Percentiles rank a stretch among this genome's conserved stretches.
phyloP scores from a whole-genome alignment of 139 green algal species.

The Yamagishiella unicocca region DNA sequence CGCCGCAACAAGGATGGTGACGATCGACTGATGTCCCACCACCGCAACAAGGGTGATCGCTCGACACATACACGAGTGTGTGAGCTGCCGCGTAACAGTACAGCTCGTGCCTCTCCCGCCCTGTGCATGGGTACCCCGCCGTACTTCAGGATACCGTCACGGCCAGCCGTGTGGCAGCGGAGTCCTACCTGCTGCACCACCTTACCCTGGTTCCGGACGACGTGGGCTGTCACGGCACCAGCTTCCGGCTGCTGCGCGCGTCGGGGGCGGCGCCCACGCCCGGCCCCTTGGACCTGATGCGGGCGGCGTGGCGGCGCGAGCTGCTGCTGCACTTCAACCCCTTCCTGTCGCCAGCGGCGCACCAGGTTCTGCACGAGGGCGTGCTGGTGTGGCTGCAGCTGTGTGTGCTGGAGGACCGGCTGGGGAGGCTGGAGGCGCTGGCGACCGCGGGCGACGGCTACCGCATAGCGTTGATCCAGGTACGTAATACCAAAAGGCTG shows the following conservation, averaged over 20 bases:
- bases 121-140: too few relatives aligned
- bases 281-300: constrained; percentile 39
- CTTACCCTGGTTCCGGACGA: constrained; percentile 18
- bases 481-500: too few relatives aligned
- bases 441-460: constrained; percentile 9
- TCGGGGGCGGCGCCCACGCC: background rate
- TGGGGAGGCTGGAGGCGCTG: constrained; percentile 55
- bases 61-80: too few relatives aligned
- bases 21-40: too few relatives aligned
- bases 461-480: constrained; percentile 11
- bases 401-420: constrained; percentile 74
- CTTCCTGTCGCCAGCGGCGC: constrained; percentile 50
- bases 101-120: too few relatives aligned
- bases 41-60: too few relatives aligned
- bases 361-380: constrained; percentile 16
- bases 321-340: constrained; percentile 50
- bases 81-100: too few relatives aligned
- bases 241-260: constrained; percentile 42
- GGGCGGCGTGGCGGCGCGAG: constrained; percentile 8
- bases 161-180: background rate
- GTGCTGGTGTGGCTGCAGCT: constrained; percentile 69
- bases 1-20: too few relatives aligned
- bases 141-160: background rate
- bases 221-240: constrained; percentile 17
- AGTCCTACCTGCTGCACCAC: constrained; percentile 48